Conservation (phyloP, 176 grass and related monocot genomes). For the Oryza coarctata region DNA sequence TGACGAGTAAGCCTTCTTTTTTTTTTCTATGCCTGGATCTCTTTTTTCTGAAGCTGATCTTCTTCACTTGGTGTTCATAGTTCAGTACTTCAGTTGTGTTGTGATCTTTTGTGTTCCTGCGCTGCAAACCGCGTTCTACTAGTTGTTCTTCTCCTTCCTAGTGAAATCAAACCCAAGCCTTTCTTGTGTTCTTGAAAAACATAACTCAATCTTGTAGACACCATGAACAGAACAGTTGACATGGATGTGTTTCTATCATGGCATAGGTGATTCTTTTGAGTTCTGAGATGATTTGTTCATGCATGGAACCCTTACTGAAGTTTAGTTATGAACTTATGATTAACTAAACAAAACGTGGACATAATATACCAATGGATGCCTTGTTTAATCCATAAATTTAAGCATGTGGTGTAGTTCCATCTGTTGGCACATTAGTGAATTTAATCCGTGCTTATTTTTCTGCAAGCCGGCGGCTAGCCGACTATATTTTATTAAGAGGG, state of each 20-base stretch:
- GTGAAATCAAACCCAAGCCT: neutral
- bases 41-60: neutral
- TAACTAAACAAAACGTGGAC: neutral
- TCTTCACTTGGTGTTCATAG: neutral
- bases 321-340: neutral
- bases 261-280: neutral
- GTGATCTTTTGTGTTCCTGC: neutral
- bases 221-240: neutral
- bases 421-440: neutral
- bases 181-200: neutral
- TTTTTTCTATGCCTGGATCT: too few species aligned
- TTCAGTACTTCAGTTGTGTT: neutral
- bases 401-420: neutral
- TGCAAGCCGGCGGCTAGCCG: neutral
- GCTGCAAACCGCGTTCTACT: neutral
- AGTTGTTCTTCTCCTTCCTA: too few species aligned
- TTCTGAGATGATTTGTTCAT: neutral
- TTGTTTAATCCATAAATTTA: neutral
- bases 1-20: neutral
- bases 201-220: neutral
- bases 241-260: neutral
- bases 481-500: neutral
- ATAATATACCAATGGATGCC: neutral
- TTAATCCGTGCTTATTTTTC: neutral
- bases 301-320: neutral